Evolutionary conservation across 768 basidiomycete species (phyloP).

Genomic region (Phaeolepiota aurea): DNA sequence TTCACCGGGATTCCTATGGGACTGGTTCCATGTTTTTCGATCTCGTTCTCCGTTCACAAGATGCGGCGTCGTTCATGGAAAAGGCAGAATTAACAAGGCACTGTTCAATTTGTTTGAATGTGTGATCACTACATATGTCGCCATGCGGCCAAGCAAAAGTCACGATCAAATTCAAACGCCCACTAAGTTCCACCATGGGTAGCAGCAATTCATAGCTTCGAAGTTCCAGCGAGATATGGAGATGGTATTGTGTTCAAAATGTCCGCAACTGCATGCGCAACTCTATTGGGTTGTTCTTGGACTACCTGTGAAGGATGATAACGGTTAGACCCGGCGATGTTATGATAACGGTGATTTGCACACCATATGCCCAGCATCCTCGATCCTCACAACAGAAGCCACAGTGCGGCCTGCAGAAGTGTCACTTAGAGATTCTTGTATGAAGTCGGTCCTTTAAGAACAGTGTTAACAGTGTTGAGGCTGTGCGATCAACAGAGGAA

Average conservation of each 20-base stretch:
- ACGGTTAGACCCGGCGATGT: not conserved
- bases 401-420: conserved; percentile 26
- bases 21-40: too few species aligned
- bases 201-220: too few species aligned
- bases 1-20: too few species aligned
- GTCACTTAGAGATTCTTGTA: conserved; percentile 35
- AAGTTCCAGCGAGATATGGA: too few species aligned
- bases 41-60: too few species aligned
- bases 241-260: not conserved
- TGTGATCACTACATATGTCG: too few species aligned
- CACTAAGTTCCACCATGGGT: too few species aligned
- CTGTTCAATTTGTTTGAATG: too few species aligned
- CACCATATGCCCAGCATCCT: conserved; percentile 42
- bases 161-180: too few species aligned
- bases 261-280: conserved; percentile 14
- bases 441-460: conserved; percentile 27
- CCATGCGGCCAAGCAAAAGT: too few species aligned
- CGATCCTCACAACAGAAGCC: conserved; percentile 33
- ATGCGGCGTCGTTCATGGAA: too few species aligned
- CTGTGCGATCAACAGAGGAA: conserved; percentile 4
- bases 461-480: not conserved
- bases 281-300: conserved; percentile 32
- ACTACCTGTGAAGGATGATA: conserved; percentile 22
- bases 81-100: too few species aligned
- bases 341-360: conserved; percentile 5